Conservation (phyloP, 192 early-diverging fungal genomes). For the Diversispora epigaea region DNA sequence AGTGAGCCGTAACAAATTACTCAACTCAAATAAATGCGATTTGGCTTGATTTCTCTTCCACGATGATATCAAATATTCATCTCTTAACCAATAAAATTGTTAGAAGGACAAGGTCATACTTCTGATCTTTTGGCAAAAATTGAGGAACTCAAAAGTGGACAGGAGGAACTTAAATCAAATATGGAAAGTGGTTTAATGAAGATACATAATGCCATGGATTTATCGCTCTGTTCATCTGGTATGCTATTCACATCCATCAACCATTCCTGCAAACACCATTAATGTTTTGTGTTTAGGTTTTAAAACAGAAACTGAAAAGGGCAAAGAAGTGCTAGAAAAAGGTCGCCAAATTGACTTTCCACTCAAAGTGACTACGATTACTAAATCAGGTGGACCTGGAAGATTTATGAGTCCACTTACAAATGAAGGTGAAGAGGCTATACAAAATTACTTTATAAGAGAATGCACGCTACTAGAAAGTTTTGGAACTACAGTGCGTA, state of each 20-base stretch:
- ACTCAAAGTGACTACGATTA: neutral
- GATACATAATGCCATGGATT: neutral
- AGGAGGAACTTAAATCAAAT: too few species aligned
- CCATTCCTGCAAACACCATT: neutral
- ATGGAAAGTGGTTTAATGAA: too few species aligned
- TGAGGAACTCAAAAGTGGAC: too few species aligned
- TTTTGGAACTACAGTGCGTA: neutral
- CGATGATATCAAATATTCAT: too few species aligned
- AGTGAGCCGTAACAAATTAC: too few species aligned
- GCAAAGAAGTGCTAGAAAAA: neutral
- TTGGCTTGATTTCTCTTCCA: too few species aligned
- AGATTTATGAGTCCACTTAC: neutral
- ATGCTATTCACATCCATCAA: constrained; percentile 22
- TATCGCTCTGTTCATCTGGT: neutral
- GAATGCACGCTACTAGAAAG: neutral
- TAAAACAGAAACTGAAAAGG: constrained; percentile 6
- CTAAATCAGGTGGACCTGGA: neutral
- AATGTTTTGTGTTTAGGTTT: constrained; percentile 2
- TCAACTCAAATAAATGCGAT: too few species aligned
- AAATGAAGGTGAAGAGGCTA: neutral
- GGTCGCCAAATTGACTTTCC: constrained; percentile 2
- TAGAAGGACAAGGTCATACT: too few species aligned
- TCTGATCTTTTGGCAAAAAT: too few species aligned
- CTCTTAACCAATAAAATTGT: too few species aligned
- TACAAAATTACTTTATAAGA: constrained; percentile 19